Conservation (phyloP, 306 rosid genomes). For the Castanea mollissima region DNA sequence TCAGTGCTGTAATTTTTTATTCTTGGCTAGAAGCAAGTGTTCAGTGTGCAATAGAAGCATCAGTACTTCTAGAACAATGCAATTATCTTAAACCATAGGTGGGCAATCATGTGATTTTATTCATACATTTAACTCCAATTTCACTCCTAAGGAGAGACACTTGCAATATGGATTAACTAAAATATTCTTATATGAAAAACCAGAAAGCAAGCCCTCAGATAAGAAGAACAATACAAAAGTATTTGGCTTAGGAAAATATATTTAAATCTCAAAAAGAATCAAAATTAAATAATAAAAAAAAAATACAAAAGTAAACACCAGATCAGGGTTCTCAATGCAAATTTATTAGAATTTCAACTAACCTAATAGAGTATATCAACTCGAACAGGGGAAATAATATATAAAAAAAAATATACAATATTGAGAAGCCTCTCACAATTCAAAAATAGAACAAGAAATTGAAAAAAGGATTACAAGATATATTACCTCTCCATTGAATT, state of each 20-base stretch:
- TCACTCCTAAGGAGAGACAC: neutral
- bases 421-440: constrained; percentile 47
- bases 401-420: constrained; percentile 64
- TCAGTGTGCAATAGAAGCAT: no score
- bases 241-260: neutral
- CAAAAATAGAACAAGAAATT: constrained; percentile 40
- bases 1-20: no score
- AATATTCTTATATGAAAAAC: neutral
- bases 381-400: constrained; percentile 18
- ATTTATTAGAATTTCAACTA: constrained; percentile 46
- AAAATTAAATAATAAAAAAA: neutral
- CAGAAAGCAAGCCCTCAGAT: neutral
- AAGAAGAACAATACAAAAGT: neutral
- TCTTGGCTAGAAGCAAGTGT: no score
- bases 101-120: neutral
- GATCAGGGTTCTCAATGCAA: constrained; percentile 28
- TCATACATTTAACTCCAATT: neutral
- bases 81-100: neutral
- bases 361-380: constrained; percentile 36
- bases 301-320: constrained; percentile 6
- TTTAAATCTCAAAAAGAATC: neutral
- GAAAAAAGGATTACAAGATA: constrained; percentile 47
- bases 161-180: neutral
- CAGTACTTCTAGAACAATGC: no score
- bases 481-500: constrained; percentile 50